These are phyloP conservation scores for Neoboletus subvelutipes DNA, from an alignment of 768 basidiomycete genomes.

Conservation along the genomic window DNA sequence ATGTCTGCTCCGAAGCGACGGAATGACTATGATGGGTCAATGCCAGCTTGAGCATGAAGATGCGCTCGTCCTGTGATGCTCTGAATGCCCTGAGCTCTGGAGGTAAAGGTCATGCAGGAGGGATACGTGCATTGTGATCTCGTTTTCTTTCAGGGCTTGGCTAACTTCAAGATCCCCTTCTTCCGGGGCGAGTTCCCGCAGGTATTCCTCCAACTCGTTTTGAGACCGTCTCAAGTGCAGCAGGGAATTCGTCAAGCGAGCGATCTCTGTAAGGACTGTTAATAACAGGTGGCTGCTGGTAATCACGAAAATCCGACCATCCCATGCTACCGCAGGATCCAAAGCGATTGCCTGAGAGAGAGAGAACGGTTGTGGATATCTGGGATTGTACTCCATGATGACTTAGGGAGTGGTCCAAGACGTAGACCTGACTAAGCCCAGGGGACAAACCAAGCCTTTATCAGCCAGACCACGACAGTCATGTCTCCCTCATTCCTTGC, in stretches of 20 bases:
- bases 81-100: slow-evolving; percentile 38
- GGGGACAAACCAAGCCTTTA: neutral
- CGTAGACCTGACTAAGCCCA: slow-evolving; percentile 23
- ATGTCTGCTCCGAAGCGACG: slow-evolving; percentile 31
- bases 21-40: slow-evolving; percentile 59
- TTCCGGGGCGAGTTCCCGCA: slow-evolving; percentile 36
- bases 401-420: neutral
- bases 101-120: slow-evolving; percentile 32
- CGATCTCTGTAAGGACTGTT: slow-evolving; percentile 53
- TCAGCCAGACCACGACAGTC: neutral
- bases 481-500: slow-evolving; percentile 51
- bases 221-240: slow-evolving; percentile 64
- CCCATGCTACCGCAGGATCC: slow-evolving; percentile 64
- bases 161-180: slow-evolving; percentile 55
- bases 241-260: slow-evolving; percentile 72
- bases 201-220: slow-evolving; percentile 46
- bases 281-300: neutral
- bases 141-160: slow-evolving; percentile 69
- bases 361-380: slow-evolving; percentile 74
- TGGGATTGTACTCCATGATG: slow-evolving; percentile 64
- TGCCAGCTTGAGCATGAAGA: slow-evolving; percentile 65
- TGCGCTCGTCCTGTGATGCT: slow-evolving; percentile 76
- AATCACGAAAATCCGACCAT: slow-evolving; percentile 47
- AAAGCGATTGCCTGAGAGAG: slow-evolving; percentile 60
- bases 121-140: slow-evolving; percentile 56